Evolutionary conservation across 2,329 filamentous ascomycete species (phyloP).

Genomic region (Byssothecium circinans): DNA sequence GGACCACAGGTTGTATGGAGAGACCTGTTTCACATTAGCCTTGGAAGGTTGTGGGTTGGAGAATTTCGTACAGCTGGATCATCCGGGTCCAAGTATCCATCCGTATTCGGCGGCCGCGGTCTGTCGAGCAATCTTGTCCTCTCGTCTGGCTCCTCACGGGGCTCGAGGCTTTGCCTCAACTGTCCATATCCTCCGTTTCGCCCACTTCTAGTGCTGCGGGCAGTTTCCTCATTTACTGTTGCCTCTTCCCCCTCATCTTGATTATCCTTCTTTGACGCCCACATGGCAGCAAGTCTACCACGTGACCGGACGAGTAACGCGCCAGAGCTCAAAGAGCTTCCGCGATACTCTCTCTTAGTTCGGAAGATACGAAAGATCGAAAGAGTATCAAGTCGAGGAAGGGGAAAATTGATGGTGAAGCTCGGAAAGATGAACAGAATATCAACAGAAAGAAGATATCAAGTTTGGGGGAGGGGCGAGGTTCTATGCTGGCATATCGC

Average conservation of each 20-base stretch:
- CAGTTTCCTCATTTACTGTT: slow-evolving; percentile 25
- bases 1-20: slow-evolving; percentile 93
- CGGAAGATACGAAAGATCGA: background rate
- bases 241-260: slow-evolving; percentile 45
- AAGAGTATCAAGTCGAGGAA: background rate
- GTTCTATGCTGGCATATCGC: slow-evolving; percentile 2
- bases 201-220: slow-evolving; percentile 13
- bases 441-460: background rate
- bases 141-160: slow-evolving; percentile 59
- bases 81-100: slow-evolving; percentile 73
- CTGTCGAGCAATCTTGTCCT: slow-evolving; percentile 67
- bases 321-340: too few relatives aligned
- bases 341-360: background rate
- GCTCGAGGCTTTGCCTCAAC: slow-evolving; percentile 33
- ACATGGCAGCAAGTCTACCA: slow-evolving; percentile 49
- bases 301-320: slow-evolving; percentile 43
- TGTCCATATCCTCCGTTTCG: slow-evolving; percentile 11
- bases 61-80: slow-evolving; percentile 70
- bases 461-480: slow-evolving; percentile 4
- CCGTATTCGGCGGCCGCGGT: slow-evolving; percentile 58
- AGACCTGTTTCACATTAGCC: slow-evolving; percentile 53
- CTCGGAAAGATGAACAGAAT: background rate
- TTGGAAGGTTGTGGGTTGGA: background rate
- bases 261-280: slow-evolving; percentile 56
- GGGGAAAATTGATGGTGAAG: background rate